A percentile compares a stretch with the other conserved stretches of the same genome.
Evolutionary conservation across 2,329 filamentous ascomycete species (phyloP).

Genomic region (Gaeumannomyces sp.): DNA sequence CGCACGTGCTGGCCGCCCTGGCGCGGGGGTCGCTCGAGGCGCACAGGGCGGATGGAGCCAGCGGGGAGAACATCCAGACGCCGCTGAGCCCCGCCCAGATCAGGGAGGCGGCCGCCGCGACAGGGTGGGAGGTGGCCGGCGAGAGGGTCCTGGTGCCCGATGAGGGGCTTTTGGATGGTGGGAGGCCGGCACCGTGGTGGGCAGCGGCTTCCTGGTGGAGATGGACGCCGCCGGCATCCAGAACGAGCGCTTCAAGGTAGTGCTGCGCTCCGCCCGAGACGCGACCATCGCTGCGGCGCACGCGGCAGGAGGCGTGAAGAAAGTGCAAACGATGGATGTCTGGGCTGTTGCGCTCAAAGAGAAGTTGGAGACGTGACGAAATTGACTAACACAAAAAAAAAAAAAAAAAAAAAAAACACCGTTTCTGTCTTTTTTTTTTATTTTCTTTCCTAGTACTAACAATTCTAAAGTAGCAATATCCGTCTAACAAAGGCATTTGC

Average conservation of each 20-base stretch:
- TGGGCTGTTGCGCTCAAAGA: neutral
- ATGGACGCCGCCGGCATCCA: constrained; percentile 22
- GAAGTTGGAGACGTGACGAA: neutral
- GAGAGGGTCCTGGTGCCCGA: constrained; percentile 31
- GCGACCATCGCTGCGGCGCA: constrained; percentile 14
- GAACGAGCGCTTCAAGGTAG: constrained; percentile 22
- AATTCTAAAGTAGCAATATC: neutral
- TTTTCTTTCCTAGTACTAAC: neutral
- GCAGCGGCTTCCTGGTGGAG: constrained; percentile 24
- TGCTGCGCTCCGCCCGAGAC: constrained; percentile 26
- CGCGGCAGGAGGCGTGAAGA: neutral
- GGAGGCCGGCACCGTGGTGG: constrained; percentile 33
- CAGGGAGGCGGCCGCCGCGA: constrained; percentile 25
- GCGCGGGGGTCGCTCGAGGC: constrained; percentile 37
- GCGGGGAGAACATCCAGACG: constrained; percentile 40
- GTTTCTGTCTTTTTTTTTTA: neutral
- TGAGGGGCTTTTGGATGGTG: constrained; percentile 40
- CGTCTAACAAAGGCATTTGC: neutral
- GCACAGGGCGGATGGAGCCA: constrained; percentile 27
- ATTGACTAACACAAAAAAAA: neutral
- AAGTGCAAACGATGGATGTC: neutral
- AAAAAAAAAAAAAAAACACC: no score
- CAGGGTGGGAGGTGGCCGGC: constrained; percentile 31
- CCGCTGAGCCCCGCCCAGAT: constrained; percentile 36
- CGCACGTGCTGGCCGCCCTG: constrained; percentile 47